Base-by-base conservation (phyloP, 257 asterid species). In the Marsdenia floribunda region DNA sequence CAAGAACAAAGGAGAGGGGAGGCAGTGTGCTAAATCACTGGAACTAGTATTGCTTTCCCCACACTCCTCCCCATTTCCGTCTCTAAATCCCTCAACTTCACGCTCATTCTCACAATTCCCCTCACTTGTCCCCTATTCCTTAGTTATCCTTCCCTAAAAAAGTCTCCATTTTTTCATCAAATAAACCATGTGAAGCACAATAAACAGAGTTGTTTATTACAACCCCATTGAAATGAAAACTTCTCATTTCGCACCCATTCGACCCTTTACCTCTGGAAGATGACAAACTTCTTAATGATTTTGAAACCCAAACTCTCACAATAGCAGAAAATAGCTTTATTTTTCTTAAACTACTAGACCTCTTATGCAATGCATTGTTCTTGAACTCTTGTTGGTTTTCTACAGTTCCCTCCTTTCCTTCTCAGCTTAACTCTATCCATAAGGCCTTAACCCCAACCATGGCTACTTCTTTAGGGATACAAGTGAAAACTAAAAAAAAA, bases 191-290 rank as follows among this genome's bases (percentile, higher is more conserved):
- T 9, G 90, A 83, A 79, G 80, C 89, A 33, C 89, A 85, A 76
- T 82, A 92, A 21, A 71, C 82, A 57, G 90, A 85, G 83, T 85
- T 88, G 77, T 85, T 85, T 50, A 85, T 86, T 14, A 90, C 79
- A 83, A 86, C 77, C 15, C 93, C 91, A 81, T 86, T 86, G 81
- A 87, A 87, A 42, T 75, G 76, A 26, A 80, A 85, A 78, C 91
- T 78, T 69, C 70, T 82, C 59, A 83, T 76, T 3, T 83, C 84
- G 70, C 72, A 55, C 49, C 85, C 80, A 16, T 71, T 82, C 1
- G 70, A 65, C 6, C 22, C 29, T 38, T 38, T 65, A 65, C 83
- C 85, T 79, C 75, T 87, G 0, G 58, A 46, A 67, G 74, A 80
- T 82, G 74, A 80, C 82, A 85, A 78, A 76, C 80, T 87, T 54